Base-by-base conservation (phyloP, 75 land plant genomes). In the Pseudotsuga menziesii region DNA sequence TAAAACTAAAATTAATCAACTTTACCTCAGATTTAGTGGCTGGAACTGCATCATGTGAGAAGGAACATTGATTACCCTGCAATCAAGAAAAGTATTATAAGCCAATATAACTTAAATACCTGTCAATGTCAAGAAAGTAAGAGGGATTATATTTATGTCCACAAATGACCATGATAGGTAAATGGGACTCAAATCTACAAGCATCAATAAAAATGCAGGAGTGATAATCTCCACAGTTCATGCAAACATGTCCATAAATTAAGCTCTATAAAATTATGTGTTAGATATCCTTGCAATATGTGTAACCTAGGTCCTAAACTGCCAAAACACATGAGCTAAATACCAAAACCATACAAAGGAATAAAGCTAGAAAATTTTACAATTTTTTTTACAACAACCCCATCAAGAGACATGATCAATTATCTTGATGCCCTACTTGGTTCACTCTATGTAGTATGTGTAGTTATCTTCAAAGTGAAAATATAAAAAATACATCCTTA, bases 31-130 rank as follows among this genome's bases (percentile, higher is more conserved):
- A 64, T 64, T 64, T 64, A 64, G 69, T 64, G 13, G 35, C 35
- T 5, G 69, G 69, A 15, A 64, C 69, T 35, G 39, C 69, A 64
- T 64, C 69, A 35, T 64, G 69, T 16, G 69, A 64, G 69, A 64
- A 64, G 0, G 69, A 36, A 36, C 69, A 64, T 64, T 64, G 29
- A 14, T 64, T 29, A 64, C 69, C 69, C 69, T 64, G 69, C 69
- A 64, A 64, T 64, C 69, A 64, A 64, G 35, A 29, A 13, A 29
- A 29, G 29, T 64, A 15, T 64, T 64, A 35, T 64, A 29, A 64
- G 26, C 29, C 39, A 64, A 17, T 15, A 15, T 16, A 35, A 35
- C 15, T 15, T 35, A 4, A 39, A 39, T 39, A 39, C 41, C 41
- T 39, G 4, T 35, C 17, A 32, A 27, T 15, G 27, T 15, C 15